phyloP scores from a whole-genome alignment of 805 yeast genomes.

The Candida ortonii region DNA sequence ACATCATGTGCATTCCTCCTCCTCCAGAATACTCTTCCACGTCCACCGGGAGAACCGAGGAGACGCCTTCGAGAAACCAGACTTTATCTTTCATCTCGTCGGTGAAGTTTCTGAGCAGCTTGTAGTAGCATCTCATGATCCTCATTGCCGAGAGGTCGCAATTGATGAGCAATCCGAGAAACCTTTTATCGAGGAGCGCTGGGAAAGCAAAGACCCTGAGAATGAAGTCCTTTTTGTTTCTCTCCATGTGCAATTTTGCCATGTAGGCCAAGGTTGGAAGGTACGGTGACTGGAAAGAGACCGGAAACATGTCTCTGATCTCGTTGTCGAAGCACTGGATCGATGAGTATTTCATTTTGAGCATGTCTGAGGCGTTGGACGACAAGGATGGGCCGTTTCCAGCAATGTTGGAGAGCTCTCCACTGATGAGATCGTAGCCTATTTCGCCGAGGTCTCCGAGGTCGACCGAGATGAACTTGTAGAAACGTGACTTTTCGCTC shows the following conservation, averaged over 20 bases:
- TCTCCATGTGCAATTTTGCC: slow-evolving; percentile 78
- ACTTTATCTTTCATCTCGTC: slow-evolving; percentile 84
- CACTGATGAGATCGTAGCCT: slow-evolving; percentile 36
- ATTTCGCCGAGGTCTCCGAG: slow-evolving; percentile 84
- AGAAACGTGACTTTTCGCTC: slow-evolving; percentile 62
- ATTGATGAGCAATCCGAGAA: slow-evolving; percentile 71
- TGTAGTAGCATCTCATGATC: slow-evolving; percentile 85
- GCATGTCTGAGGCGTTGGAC: slow-evolving; percentile 12
- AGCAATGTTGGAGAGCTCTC: slow-evolving; percentile 30
- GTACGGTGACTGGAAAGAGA: slow-evolving; percentile 79
- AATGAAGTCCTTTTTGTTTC: slow-evolving; percentile 81
- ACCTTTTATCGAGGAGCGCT: slow-evolving; percentile 79
- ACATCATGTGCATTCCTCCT: slow-evolving; percentile 91
- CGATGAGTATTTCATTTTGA: slow-evolving; percentile 45
- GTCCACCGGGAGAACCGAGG: slow-evolving; percentile 84
- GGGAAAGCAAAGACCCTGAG: slow-evolving; percentile 89
- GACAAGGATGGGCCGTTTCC: slow-evolving; percentile 15
- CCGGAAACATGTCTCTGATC: slow-evolving; percentile 82
- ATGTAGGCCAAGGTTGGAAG: slow-evolving; percentile 81
- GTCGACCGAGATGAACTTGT: slow-evolving; percentile 77
- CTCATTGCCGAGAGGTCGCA: slow-evolving; percentile 89
- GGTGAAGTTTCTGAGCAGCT: slow-evolving; percentile 74
- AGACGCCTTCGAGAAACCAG: slow-evolving; percentile 92
- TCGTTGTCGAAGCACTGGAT: slow-evolving; percentile 82
- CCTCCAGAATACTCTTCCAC: slow-evolving; percentile 90